Base-by-base conservation (phyloP, 257 asterid genomes). In the Solanum chiquidenum region DNA sequence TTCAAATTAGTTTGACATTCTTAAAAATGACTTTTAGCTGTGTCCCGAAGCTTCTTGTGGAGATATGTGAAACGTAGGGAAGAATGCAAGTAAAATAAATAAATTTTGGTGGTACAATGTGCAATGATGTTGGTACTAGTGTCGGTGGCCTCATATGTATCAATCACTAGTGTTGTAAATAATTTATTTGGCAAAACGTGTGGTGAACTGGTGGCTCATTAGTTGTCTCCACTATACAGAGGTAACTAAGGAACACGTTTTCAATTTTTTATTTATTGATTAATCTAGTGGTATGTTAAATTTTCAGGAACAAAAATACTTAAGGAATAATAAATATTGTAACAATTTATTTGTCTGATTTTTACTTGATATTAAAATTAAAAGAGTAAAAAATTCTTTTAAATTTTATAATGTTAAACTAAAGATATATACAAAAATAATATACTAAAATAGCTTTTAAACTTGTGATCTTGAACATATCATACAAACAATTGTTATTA, bases 341-440 rank as follows among this genome's bases (percentile, higher is more conserved):
- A 9, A 9, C 2, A 4, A 60, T 60, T 60, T 60, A 14, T 60
- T 10, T 4, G 3, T 60, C 3, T 8, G 0, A 23, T 3, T n/a
- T 62, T 62, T 0, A 21, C 0, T 60, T 9, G 3, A n/a, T 2
- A n/a, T 5, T 6, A 60, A 60, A 60, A n/a, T 4, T 64, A 0
- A 62, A n/a, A n/a, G 0, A n/a, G 6, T n/a, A 64, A 10, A 23
- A 2, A 20, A 0, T 7, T 20, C 3, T 52, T n/a, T n/a, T 64
- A 0, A 29, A 69, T 69, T 29, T 13, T 13, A 29, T 58, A 20
- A 0, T 58, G 2, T 20, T 58, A 58, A 58, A 58, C 11, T 58
- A 58, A 58, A 20, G 1, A 55, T 55, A 55, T 52, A 49, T 1
- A 46, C 14, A 46, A 44, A 38, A 35, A 35, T 42, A 46, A 44